A percentile compares a stretch with the other conserved stretches of the same genome.
phyloP scores from a whole-genome alignment of 805 yeast genomes.

The Nematodospora valgi region DNA sequence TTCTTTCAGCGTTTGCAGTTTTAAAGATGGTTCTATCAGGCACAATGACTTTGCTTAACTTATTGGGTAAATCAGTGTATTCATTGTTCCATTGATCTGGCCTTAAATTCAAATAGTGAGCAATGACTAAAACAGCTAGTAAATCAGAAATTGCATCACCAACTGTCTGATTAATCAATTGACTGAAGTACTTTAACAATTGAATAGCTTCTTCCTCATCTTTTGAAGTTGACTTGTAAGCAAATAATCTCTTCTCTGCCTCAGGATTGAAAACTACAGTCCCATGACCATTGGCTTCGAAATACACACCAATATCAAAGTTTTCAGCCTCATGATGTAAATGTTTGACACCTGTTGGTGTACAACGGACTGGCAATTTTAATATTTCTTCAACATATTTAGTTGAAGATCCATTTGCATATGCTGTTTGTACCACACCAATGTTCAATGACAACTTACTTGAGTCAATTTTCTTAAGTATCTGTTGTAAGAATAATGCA shows the following conservation, averaged over 20 bases:
- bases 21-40: constrained; percentile 74
- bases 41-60: constrained; percentile 76
- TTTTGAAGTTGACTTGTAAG: constrained; percentile 32
- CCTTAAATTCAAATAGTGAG: constrained; percentile 51
- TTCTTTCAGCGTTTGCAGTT: constrained; percentile 90
- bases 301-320: constrained; percentile 89
- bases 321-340: constrained; percentile 86
- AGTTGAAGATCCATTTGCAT: constrained; percentile 93
- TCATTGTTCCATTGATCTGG: constrained; percentile 73
- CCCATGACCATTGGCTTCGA: constrained; percentile 99
- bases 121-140: constrained; percentile 67
- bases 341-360: constrained; percentile 96
- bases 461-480: constrained; percentile 45
- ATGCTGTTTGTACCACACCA: constrained; percentile 96
- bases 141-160: constrained; percentile 97
- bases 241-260: constrained; percentile 34
- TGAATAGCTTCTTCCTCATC: constrained; percentile 48
- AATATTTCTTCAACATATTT: constrained; percentile 58
- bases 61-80: constrained; percentile 85
- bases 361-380: constrained; percentile 75
- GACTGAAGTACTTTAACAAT: constrained; percentile 57
- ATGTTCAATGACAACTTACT: constrained; percentile 41
- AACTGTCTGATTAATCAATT: constrained; percentile 91
- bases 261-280: constrained; percentile 77
- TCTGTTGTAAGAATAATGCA: constrained; percentile 61